Evolutionary conservation across 352 stramenopile species (phyloP).

Genomic region (Globisporangium spinosum): DNA sequence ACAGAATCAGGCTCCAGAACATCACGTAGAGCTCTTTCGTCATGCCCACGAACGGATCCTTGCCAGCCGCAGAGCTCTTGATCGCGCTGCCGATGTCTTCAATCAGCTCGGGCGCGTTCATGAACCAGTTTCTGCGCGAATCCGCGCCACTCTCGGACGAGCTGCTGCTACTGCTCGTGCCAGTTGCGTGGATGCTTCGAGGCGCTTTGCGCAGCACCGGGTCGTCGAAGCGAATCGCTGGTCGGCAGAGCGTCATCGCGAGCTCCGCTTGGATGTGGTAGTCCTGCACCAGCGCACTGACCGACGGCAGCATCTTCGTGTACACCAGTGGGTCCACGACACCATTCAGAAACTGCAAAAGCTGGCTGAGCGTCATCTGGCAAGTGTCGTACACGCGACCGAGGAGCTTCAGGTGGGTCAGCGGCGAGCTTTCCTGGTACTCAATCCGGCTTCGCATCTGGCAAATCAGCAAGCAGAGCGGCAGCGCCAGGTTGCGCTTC

Average conservation of each 20-base stretch:
- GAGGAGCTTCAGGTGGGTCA: conserved; percentile 75
- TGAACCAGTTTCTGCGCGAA: conserved; percentile 45
- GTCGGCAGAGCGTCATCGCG: conserved; percentile 74
- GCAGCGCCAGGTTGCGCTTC: conserved; percentile 73
- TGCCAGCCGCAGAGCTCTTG: conserved; percentile 19
- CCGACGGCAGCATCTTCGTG: conserved; percentile 63
- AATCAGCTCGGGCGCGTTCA: conserved; percentile 57
- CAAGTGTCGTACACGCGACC: conserved; percentile 80
- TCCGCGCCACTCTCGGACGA: conserved; percentile 17
- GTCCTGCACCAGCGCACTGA: conserved; percentile 58
- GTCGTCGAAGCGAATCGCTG: conserved; percentile 76
- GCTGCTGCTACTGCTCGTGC: conserved; percentile 27
- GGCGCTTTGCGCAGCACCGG: conserved; percentile 56
- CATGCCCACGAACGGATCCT: conserved; percentile 60
- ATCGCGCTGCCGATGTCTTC: conserved; percentile 56
- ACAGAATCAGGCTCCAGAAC: conserved; percentile 86
- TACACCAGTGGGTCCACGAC: conserved; percentile 71
- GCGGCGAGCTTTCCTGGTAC: conserved; percentile 54
- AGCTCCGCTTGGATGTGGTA: conserved; percentile 74
- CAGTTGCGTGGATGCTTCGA: conserved; percentile 52
- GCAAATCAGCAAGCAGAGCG: conserved; percentile 76
- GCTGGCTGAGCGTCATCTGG: conserved; percentile 82
- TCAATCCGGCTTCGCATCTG: conserved; percentile 86
- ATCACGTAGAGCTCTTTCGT: conserved; percentile 75
- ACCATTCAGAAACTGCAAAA: conserved; percentile 81